Evolutionary conservation across 2,329 filamentous ascomycete genomes (phyloP).

Genomic region (Orbilia blumenaviensis): DNA sequence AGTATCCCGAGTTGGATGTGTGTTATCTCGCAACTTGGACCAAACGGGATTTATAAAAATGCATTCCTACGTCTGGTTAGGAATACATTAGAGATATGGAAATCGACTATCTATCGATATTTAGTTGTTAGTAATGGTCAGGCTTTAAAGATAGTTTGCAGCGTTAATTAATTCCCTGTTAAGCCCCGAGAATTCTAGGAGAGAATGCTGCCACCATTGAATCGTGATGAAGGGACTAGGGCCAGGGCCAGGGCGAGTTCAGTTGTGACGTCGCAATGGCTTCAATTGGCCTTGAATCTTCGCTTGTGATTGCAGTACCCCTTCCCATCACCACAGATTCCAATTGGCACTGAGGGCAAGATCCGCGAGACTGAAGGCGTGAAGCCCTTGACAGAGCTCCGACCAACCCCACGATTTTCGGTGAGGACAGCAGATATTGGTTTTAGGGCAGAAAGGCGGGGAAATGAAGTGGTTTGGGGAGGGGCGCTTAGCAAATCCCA

Average conservation of each 20-base stretch:
- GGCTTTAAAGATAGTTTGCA: neutral
- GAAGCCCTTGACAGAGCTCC: neutral
- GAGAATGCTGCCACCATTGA: neutral
- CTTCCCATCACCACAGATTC: constrained; percentile 5
- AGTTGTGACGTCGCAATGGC: constrained; percentile 38
- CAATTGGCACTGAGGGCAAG: constrained; percentile 10
- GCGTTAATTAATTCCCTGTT: neutral
- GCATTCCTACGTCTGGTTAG: constrained; percentile 51
- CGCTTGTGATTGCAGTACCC: constrained; percentile 28
- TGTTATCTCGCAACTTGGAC: constrained; percentile 52
- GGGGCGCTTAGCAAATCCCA: constrained; percentile 44
- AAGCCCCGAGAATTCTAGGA: neutral
- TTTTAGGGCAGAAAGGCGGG: constrained; percentile 17
- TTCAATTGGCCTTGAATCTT: constrained; percentile 38
- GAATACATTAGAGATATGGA: constrained; percentile 33
- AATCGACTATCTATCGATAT: neutral
- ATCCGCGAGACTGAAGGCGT: neutral
- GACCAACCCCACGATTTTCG: neutral
- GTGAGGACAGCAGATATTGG: neutral
- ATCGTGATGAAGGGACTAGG: neutral
- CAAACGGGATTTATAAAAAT: constrained; percentile 28
- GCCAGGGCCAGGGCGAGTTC: neutral
- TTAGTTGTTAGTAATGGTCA: neutral
- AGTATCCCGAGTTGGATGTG: constrained; percentile 6
- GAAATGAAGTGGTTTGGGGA: constrained; percentile 37